Base-by-base conservation (phyloP, 23 red algal genomes). In the Agarophyton chilense region DNA sequence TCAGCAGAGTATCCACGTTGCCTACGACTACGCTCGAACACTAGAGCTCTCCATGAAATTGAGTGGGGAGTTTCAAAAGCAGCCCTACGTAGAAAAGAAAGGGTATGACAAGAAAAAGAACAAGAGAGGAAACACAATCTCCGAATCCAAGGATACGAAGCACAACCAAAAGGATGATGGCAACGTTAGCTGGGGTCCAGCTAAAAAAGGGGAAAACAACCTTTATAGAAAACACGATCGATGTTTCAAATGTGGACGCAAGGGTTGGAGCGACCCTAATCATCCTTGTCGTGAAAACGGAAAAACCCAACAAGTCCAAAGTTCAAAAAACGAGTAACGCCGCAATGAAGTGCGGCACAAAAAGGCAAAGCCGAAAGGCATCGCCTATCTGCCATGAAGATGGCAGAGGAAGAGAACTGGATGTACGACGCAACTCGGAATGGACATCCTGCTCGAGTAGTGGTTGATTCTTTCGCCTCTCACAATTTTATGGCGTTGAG, bases 201-300 rank as follows among this genome's bases (percentile, higher is more conserved):
- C 81, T 24, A 40, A 86, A 31, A 86, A 86, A 42, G 81, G 60
- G 6, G 58, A 52, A 52, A 62, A 42, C 47, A 66, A n/a, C 9
- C 36, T 71, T 2, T 86, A 86, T 61, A 42, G 44, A 42, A 43
- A 52, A 9, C 28, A 70, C 25, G 81, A 86, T 22, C 26, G 61
- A 32, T 86, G 61, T 54, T 86, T 52, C 33, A 54, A 31, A 40
- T 70, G 61, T 51, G 40, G 72, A n/a, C 7, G 28, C 46, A 53
- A 33, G 24, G 72, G 72, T 12, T 77, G 72, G 40, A 52, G 44
- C 33, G 49, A 77, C 44, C 72, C 72, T 7, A 32, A 49, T 12
- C 72, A 77, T 53, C 72, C 72, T 7, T 77, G 39, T 53, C 72
- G 25, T 17, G n/a, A 26, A 12, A 49, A 77, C 26, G 32, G 60